Conservation (phyloP, 148 eudicot genomes). For the Rheum nobile region DNA sequence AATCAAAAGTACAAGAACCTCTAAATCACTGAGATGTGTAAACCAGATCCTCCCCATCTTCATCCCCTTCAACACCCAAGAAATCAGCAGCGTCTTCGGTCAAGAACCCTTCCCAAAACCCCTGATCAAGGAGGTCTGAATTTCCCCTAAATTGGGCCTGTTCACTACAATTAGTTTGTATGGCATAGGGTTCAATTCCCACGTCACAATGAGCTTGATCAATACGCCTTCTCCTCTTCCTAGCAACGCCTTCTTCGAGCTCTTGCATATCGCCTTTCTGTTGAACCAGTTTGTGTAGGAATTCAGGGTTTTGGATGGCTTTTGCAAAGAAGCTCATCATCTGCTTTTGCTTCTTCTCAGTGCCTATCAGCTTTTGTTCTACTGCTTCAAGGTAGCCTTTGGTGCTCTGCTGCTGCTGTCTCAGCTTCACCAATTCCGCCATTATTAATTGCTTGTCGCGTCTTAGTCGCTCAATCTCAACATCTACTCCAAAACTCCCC, state of each 20-base stretch:
- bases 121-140: conserved; percentile 38
- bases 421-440: conserved; percentile 32
- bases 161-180: neutral
- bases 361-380: conserved; percentile 27
- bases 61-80: conserved; percentile 5
- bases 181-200: neutral
- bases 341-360: conserved; percentile 36
- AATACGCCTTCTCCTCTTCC: conserved; percentile 25
- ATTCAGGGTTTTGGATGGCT: conserved; percentile 31
- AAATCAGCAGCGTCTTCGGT: conserved; percentile 7
- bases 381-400: conserved; percentile 19
- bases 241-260: conserved; percentile 23
- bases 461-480: conserved; percentile 28
- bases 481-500: conserved; percentile 34
- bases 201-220: conserved; percentile 16
- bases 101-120: conserved; percentile 39
- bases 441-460: conserved; percentile 32
- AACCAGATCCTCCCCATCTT: neutral
- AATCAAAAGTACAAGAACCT: too few species aligned
- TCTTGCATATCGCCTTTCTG: conserved; percentile 21
- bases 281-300: conserved; percentile 24
- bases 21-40: neutral
- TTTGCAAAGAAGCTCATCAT: conserved; percentile 35
- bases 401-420: conserved; percentile 36
- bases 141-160: conserved; percentile 14